phyloP scores from a whole-genome alignment of 1,139 yeast genomes.

The Magnusiomyces sp. region DNA sequence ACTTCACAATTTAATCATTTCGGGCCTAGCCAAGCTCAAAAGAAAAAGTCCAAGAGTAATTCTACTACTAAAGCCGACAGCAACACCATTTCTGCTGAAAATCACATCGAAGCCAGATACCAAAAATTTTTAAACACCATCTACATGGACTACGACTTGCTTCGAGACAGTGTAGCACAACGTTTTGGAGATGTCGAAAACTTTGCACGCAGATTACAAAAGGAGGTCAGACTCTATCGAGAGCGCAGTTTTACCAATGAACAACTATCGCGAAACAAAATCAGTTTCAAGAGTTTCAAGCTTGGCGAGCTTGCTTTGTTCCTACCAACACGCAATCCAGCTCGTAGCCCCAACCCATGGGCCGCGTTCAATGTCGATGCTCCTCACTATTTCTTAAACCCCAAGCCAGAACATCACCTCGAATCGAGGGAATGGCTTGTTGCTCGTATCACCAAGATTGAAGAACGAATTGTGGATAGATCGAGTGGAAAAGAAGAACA shows the following conservation, averaged over 20 bases:
- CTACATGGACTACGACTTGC: constrained; percentile 43
- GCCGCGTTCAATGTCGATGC: constrained; percentile 80
- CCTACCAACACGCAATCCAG: constrained; percentile 60
- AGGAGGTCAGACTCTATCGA: constrained; percentile 53
- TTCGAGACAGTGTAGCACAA: constrained; percentile 58
- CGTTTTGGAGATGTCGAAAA: constrained; percentile 86
- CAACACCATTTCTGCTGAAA: constrained; percentile 18
- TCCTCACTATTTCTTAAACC: constrained; percentile 62
- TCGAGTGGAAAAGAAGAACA: constrained; percentile 22
- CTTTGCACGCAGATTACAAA: constrained; percentile 77
- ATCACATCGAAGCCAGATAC: constrained; percentile 13
- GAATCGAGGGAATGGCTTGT: constrained; percentile 60
- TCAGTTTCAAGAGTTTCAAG: constrained; percentile 55
- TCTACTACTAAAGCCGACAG: background rate
- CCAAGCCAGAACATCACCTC: constrained; percentile 29
- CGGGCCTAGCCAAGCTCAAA: background rate
- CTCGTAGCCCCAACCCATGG: constrained; percentile 53
- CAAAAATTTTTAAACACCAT: constrained; percentile 28
- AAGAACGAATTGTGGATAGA: constrained; percentile 34
- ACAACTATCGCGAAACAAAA: constrained; percentile 40
- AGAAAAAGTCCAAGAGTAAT: background rate
- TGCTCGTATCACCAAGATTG: constrained; percentile 48
- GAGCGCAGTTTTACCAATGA: constrained; percentile 33
- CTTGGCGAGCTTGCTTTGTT: constrained; percentile 72
- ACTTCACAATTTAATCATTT: too few species aligned